Conservation (phyloP, 1,139 yeast genomes). For the Zygosaccharomyces sapae region DNA sequence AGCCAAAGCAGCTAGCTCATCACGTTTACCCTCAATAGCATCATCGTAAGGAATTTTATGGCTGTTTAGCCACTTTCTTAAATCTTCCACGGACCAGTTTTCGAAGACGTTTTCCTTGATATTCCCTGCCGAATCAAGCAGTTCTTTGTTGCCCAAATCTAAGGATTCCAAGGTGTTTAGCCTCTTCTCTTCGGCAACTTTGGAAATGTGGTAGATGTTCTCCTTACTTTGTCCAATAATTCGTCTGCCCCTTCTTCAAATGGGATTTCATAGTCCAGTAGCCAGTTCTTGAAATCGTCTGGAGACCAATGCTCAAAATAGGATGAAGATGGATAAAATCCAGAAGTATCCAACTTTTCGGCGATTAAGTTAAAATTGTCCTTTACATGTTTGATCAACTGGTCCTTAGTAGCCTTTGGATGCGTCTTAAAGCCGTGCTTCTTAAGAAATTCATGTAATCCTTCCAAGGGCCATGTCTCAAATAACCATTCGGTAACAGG, state of each 20-base stretch:
- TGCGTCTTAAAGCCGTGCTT: slow-evolving; percentile 37
- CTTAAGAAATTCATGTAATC: slow-evolving; percentile 40
- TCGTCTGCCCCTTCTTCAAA: slow-evolving; percentile 43
- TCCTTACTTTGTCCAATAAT: slow-evolving; percentile 43
- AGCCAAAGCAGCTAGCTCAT: slow-evolving; percentile 41
- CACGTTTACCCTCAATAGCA: slow-evolving; percentile 35
- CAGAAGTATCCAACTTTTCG: slow-evolving; percentile 39
- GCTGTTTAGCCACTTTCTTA: slow-evolving; percentile 46
- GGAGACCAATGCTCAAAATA: slow-evolving; percentile 47
- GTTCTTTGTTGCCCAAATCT: slow-evolving; percentile 37
- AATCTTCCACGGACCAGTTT: slow-evolving; percentile 45
- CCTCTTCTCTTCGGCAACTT: slow-evolving; percentile 39
- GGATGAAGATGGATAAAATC: slow-evolving; percentile 50
- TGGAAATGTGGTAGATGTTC: slow-evolving; percentile 42
- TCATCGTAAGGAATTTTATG: slow-evolving; percentile 43
- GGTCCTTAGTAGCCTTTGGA: slow-evolving; percentile 37
- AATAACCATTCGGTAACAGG: slow-evolving; percentile 43
- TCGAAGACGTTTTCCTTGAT: slow-evolving; percentile 46
- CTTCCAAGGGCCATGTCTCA: slow-evolving; percentile 45
- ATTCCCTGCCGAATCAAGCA: slow-evolving; percentile 43
- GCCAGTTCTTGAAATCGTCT: slow-evolving; percentile 46
- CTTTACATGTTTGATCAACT: slow-evolving; percentile 41
- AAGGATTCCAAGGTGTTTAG: slow-evolving; percentile 41
- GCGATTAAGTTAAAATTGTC: slow-evolving; percentile 41
- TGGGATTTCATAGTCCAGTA: slow-evolving; percentile 44